Percentiles rank a stretch among this genome's conserved stretches.
Evolutionary conservation across 495 filamentous ascomycete species (phyloP).

Genomic region (Aspergillus olivimuriae): DNA sequence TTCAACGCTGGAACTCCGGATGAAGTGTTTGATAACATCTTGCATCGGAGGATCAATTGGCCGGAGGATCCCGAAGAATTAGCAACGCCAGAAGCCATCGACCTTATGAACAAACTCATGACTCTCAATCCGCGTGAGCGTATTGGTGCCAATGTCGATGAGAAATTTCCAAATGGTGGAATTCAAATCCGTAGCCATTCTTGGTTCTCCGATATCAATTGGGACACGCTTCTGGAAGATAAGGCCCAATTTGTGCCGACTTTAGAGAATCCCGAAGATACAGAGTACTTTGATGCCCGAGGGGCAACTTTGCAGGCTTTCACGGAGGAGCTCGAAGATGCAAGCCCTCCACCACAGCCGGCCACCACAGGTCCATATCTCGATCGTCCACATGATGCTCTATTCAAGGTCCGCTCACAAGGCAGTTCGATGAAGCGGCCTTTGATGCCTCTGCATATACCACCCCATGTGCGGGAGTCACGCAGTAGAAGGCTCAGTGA

Average conservation of each 20-base stretch:
- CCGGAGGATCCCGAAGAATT: slow-evolving; percentile 65
- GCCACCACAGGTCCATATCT: slow-evolving; percentile 48
- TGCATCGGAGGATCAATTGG: slow-evolving; percentile 84
- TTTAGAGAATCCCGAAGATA: slow-evolving; percentile 91
- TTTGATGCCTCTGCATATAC: slow-evolving; percentile 92
- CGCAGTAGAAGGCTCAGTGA: slow-evolving; percentile 87
- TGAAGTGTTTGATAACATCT: slow-evolving; percentile 93
- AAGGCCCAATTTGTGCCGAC: slow-evolving; percentile 94
- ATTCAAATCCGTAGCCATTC: slow-evolving; percentile 83
- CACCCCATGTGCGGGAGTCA: slow-evolving; percentile 78
- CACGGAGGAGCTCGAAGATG: slow-evolving; percentile 88
- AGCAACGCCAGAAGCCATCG: slow-evolving; percentile 78
- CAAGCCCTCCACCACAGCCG: slow-evolving; percentile 56
- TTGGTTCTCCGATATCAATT: slow-evolving; percentile 85
- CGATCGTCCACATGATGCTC: slow-evolving; percentile 88
- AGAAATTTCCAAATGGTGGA: slow-evolving; percentile 73
- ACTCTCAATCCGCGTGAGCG: slow-evolving; percentile 72
- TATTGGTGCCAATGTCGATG: slow-evolving; percentile 75
- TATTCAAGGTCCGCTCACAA: slow-evolving; percentile 82
- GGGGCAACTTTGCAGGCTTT: slow-evolving; percentile 88
- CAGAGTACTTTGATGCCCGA: slow-evolving; percentile 92
- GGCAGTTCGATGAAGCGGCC: slow-evolving; percentile 79
- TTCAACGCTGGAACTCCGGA: slow-evolving; percentile 91
- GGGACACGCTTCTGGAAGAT: slow-evolving; percentile 84
- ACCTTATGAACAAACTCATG: slow-evolving; percentile 87